A percentile compares a stretch with the other conserved stretches of the same genome.
These are phyloP conservation scores for Jasminum sambac DNA, from an alignment of 257 asterid species.

Conservation along the genomic window DNA sequence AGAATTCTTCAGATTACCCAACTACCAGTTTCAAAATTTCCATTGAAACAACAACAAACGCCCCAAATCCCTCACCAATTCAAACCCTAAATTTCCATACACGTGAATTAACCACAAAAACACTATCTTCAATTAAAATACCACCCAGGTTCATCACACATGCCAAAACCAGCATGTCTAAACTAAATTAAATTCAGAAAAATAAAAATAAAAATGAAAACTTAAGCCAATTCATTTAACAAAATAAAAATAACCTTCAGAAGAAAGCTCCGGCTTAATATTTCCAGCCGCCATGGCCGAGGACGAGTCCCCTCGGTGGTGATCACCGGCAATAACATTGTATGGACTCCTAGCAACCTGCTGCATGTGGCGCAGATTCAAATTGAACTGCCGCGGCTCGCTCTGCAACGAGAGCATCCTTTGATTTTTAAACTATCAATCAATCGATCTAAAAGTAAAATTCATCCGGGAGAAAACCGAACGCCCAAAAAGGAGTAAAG, in stretches of 20 bases:
- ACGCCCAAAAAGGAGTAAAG: neutral
- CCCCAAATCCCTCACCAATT: neutral
- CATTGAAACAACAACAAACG: neutral
- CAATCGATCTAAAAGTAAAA: neutral
- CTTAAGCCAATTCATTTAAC: neutral
- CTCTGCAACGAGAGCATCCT: slow-evolving; percentile 89
- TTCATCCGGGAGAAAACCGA: neutral
- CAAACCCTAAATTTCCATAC: neutral
- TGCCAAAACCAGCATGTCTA: neutral
- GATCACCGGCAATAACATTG: slow-evolving; percentile 42
- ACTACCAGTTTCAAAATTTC: neutral
- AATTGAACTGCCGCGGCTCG: slow-evolving; percentile 73
- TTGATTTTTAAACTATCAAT: slow-evolving; percentile 21
- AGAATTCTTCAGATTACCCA: neutral
- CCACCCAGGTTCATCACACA: neutral
- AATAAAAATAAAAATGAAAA: neutral
- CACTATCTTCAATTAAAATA: neutral
- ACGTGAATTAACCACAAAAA: neutral
- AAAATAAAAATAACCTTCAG: slow-evolving; percentile 49
- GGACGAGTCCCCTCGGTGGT: slow-evolving; percentile 46
- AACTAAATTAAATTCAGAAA: neutral
- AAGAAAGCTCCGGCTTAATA: slow-evolving; percentile 57
- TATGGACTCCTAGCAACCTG: slow-evolving; percentile 49
- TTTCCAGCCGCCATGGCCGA: slow-evolving; percentile 32
- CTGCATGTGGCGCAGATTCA: slow-evolving; percentile 46